Evolutionary conservation across 805 yeast species (phyloP).

Genomic region (Pichia nanzhaoensis): DNA sequence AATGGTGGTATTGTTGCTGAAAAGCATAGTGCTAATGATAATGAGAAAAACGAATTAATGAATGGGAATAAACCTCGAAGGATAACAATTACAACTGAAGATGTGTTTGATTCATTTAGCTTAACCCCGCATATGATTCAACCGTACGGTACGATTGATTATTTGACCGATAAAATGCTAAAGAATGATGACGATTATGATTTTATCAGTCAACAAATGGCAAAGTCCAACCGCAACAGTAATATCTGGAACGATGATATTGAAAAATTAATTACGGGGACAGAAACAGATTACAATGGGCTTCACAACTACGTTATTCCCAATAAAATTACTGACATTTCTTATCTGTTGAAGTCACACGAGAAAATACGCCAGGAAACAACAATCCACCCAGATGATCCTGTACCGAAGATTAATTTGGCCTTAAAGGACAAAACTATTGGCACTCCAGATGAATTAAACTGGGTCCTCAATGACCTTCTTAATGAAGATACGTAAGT

Average conservation of each 20-base stretch:
- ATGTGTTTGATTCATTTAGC: constrained; percentile 55
- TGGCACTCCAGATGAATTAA: constrained; percentile 55
- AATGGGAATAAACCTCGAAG: constrained; percentile 14
- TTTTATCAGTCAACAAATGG: constrained; percentile 12
- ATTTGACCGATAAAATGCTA: constrained; percentile 43
- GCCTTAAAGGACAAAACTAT: constrained; percentile 23
- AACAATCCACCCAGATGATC: not conserved
- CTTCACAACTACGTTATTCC: constrained; percentile 6
- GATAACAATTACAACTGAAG: constrained; percentile 55
- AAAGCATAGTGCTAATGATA: too few relatives aligned
- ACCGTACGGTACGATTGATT: constrained; percentile 53
- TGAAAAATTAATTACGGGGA: constrained; percentile 1
- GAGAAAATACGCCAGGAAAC: not conserved
- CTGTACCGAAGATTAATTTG: constrained; percentile 15
- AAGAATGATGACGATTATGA: constrained; percentile 49
- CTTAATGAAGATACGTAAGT: constrained; percentile 23
- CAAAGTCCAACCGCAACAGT: not conserved
- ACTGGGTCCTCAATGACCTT: constrained; percentile 65
- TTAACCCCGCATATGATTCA: constrained; percentile 63
- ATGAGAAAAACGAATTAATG: not conserved
- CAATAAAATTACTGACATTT: constrained; percentile 22
- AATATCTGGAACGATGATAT: not conserved
- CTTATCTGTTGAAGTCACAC: constrained; percentile 24
- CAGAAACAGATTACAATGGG: constrained; percentile 1
- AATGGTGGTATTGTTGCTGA: too few relatives aligned